Conservation (phyloP, 805 yeast species). For the Wickerhamiella lipophila region DNA sequence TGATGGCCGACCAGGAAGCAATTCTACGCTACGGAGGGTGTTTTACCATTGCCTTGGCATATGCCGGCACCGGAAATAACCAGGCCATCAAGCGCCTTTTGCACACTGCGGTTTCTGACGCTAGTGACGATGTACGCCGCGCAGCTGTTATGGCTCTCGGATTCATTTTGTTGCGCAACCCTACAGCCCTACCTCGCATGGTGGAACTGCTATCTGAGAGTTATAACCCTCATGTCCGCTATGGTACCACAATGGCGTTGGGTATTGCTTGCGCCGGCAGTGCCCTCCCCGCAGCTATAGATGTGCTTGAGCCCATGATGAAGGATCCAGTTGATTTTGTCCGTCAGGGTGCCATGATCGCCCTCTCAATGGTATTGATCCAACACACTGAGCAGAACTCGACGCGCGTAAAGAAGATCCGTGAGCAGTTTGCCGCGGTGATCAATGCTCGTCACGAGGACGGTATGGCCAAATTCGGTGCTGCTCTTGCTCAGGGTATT, state of each 20-base stretch:
- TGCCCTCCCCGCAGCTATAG: slow-evolving; percentile 75
- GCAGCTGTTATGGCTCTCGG: slow-evolving; percentile 90
- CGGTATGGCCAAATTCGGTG: slow-evolving; percentile 95
- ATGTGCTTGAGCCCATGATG: slow-evolving; percentile 80
- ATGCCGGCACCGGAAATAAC: slow-evolving; percentile 91
- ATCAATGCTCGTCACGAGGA: slow-evolving; percentile 84
- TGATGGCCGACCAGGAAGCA: slow-evolving; percentile 65
- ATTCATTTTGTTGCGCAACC: slow-evolving; percentile 78
- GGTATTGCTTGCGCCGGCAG: slow-evolving; percentile 97
- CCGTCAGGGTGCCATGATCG: slow-evolving; percentile 93
- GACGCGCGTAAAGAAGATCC: slow-evolving; percentile 69
- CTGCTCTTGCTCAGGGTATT: slow-evolving; percentile 92
- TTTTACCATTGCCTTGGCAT: slow-evolving; percentile 85
- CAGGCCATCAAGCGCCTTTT: slow-evolving; percentile 71
- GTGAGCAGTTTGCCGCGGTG: slow-evolving; percentile 61
- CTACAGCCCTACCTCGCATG: slow-evolving; percentile 86
- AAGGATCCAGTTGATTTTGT: slow-evolving; percentile 95
- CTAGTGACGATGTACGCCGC: slow-evolving; percentile 91
- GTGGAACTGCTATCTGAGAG: slow-evolving; percentile 87
- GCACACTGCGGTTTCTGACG: slow-evolving; percentile 92
- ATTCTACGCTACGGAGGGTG: slow-evolving; percentile 93
- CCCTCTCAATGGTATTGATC: slow-evolving; percentile 79
- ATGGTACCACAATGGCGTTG: slow-evolving; percentile 94
- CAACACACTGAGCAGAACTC: slow-evolving; percentile 70
- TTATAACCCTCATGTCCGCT: slow-evolving; percentile 95